A percentile compares a stretch with the other conserved stretches of the same genome.
phyloP scores from a whole-genome alignment of 116 monocot genomes.

The Trichopus zeylanicus region DNA sequence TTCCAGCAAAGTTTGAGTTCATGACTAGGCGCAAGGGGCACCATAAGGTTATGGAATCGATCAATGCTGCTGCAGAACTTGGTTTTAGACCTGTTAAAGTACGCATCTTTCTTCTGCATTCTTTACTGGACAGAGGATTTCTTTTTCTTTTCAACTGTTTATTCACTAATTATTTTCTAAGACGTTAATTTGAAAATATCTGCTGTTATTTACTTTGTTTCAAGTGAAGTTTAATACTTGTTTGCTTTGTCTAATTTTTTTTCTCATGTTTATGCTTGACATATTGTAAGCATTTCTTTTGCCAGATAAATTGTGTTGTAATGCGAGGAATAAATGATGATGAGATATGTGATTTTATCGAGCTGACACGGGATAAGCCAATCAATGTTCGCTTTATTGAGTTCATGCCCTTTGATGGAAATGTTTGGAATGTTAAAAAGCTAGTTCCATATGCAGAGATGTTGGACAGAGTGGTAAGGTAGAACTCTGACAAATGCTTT shows the following conservation, averaged over 20 bases:
- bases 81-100: constrained; percentile 93
- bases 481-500: constrained; percentile 27
- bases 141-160: not conserved
- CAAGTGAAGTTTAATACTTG: not conserved
- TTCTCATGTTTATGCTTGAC: not conserved
- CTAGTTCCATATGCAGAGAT: constrained; percentile 95
- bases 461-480: constrained; percentile 99
- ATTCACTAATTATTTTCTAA: not conserved
- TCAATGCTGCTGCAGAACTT: constrained; percentile 67
- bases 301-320: constrained; percentile 92
- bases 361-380: constrained; percentile 76
- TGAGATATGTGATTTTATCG: constrained; percentile 92
- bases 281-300: not conserved
- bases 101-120: constrained; percentile 2
- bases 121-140: not conserved
- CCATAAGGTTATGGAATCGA: constrained; percentile 72
- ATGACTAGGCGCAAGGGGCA: constrained; percentile 96
- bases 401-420: constrained; percentile 99
- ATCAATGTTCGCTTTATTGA: constrained; percentile 95
- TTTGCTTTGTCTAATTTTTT: not conserved
- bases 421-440: constrained; percentile 95
- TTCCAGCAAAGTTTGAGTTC: constrained; percentile 94
- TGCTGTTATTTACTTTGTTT: too few relatives aligned
- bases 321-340: constrained; percentile 98
- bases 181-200: not conserved